These are phyloP conservation scores for Pinus tabuliformis DNA, from an alignment of 75 land plant genomes.

Conservation along the genomic window DNA sequence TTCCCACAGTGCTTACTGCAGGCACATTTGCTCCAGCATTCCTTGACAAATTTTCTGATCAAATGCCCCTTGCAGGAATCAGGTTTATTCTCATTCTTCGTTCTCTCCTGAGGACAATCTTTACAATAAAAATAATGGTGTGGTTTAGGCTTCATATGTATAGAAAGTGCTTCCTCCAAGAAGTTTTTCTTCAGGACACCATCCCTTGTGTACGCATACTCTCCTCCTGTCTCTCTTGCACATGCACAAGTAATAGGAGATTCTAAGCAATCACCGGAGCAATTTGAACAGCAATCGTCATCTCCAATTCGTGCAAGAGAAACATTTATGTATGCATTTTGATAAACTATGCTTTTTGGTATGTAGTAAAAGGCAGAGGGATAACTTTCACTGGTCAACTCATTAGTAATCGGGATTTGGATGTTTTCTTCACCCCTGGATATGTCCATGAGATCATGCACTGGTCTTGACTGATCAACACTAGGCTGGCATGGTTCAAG, in stretches of 20 bases:
- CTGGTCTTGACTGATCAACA: conserved; percentile 2
- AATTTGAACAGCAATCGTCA: conserved; percentile 81
- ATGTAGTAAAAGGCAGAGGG: conserved; percentile 60
- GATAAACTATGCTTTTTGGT: conserved; percentile 40
- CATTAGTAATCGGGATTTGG: conserved; percentile 56
- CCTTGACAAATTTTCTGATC: conserved; percentile 76
- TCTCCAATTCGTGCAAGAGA: conserved; percentile 79
- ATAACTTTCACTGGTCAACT: conserved; percentile 26
- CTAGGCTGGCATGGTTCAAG: not conserved
- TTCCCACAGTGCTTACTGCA: conserved; percentile 82
- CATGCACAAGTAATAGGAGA: conserved; percentile 73
- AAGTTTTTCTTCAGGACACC: conserved; percentile 59
- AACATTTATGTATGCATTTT: conserved; percentile 67
- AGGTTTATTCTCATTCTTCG: conserved; percentile 32
- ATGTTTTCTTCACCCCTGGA: conserved; percentile 68
- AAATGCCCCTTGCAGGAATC: conserved; percentile 77
- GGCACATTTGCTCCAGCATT: conserved; percentile 97
- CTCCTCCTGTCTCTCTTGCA: conserved; percentile 87
- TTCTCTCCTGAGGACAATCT: conserved; percentile 77
- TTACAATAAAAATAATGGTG: conserved; percentile 38
- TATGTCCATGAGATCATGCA: conserved; percentile 64
- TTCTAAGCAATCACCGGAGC: conserved; percentile 68
- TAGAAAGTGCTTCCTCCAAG: conserved; percentile 36
- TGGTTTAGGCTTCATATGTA: conserved; percentile 18
- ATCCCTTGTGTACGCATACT: conserved; percentile 64